Conservation (phyloP, 495 filamentous ascomycete genomes). For the Trichoderma gamsii region DNA sequence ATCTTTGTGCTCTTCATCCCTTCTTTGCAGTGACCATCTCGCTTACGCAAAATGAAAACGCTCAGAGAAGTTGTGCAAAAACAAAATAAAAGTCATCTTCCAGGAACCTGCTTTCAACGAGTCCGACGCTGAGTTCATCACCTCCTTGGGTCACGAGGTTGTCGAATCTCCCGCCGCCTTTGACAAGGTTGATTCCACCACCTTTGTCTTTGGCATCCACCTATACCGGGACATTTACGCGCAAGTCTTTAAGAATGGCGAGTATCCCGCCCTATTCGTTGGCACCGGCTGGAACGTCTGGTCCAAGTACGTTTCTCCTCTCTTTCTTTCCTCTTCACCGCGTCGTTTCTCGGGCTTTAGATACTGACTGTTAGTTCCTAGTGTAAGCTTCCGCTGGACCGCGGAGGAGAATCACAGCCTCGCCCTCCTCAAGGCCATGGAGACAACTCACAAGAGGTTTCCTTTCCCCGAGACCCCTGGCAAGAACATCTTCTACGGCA, state of each 20-base stretch:
- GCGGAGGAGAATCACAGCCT: not conserved
- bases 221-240: conserved; percentile 46
- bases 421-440: conserved; percentile 25
- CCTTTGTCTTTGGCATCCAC: conserved; percentile 54
- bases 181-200: conserved; percentile 39
- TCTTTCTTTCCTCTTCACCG: not conserved
- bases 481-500: conserved; percentile 33
- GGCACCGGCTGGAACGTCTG: conserved; percentile 37
- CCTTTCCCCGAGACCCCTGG: conserved; percentile 34
- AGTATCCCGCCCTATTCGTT: conserved; percentile 36
- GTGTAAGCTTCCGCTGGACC: not conserved
- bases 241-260: conserved; percentile 26
- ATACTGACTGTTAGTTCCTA: conserved; percentile 14
- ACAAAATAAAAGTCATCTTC: conserved; percentile 42
- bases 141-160: conserved; percentile 44
- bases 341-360: not conserved
- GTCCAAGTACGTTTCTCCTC: conserved; percentile 28
- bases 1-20: not conserved
- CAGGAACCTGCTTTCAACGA: conserved; percentile 69
- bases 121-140: conserved; percentile 54
- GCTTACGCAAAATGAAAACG: conserved; percentile 2
- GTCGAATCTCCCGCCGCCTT: conserved; percentile 55
- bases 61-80: conserved; percentile 21
- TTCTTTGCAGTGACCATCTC: not conserved
- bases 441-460: conserved; percentile 26